Evolutionary conservation across 2,329 filamentous ascomycete species (phyloP), one percentile per base, ranked within the genome.

Genomic region (Huntiella abstrusa): DNA sequence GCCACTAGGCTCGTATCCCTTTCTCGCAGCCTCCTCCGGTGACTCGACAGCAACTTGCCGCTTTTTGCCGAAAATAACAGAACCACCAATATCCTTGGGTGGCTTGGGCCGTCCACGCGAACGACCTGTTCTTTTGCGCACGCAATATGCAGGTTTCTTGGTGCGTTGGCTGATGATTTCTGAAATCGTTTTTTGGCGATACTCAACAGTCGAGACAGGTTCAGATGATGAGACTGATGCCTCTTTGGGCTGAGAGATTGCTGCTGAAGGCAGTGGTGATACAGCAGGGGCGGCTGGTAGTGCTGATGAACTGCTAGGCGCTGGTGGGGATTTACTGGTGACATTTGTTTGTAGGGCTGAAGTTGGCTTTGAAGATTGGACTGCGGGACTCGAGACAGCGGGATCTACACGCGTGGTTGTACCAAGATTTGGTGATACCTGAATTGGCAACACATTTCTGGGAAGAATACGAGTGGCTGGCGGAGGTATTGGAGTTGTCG

Each of bases 51-150:
- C 54, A 41, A 64, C 66, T 52, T 66, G 65, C 1, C 64, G 64
- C 47, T 76, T 74, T 55, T 83, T 85, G 2, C 81, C 79, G 57
- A 92, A 91, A 0, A 88, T 70, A 3, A 91, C 83, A 0, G 35
- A 38, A 37, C 38, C 32, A 37, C 45, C 39, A 33, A 76, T 83
- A 1, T 80, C 84, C 11, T 80, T 66, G 53, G 80, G 80, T 52
- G 69, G 75, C 55, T 76, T 80, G 43, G 73, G 37, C 5, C 69
- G 52, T 67, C 71, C 32, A 4, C 19, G 38, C 11, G 33, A 72
- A 52, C 5, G 58, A 5, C 38, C 13, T 7, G 15, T 13, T 51
- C 5, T 56, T n/a, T 37, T 47, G 34, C 12, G 40, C 17, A 33
- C 32, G n/a, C 12, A 28, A 22, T 28, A 28, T 3, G 8, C 22